These are phyloP conservation scores for Skeletonema menzelii DNA, from an alignment of 108 stramenopile species.

Conservation along the genomic window DNA sequence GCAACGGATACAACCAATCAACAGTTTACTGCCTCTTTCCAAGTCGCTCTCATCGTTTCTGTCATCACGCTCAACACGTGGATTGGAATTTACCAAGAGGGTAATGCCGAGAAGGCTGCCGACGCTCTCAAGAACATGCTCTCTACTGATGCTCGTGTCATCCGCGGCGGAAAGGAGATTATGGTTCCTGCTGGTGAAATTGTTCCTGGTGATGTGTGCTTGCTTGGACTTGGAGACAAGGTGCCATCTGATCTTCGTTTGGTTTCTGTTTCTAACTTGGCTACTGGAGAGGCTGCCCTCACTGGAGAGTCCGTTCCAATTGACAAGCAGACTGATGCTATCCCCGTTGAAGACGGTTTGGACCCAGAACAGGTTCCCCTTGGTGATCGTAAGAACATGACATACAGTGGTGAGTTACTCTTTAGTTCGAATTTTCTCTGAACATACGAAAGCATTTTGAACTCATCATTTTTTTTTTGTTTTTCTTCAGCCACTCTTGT, in stretches of 20 bases:
- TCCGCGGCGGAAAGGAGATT: slow-evolving; percentile 66
- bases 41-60: slow-evolving; percentile 64
- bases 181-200: slow-evolving; percentile 67
- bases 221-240: slow-evolving; percentile 75
- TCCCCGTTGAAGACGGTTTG: slow-evolving; percentile 20
- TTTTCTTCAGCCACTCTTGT: slow-evolving; percentile 77
- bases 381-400: slow-evolving; percentile 86
- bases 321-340: slow-evolving; percentile 73
- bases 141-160: slow-evolving; percentile 65
- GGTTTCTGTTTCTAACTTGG: slow-evolving; percentile 67
- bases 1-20: slow-evolving; percentile 20
- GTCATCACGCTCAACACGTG: slow-evolving; percentile 77
- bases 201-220: slow-evolving; percentile 80
- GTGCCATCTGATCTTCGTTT: slow-evolving; percentile 93
- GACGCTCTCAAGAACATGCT: slow-evolving; percentile 86
- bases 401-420: slow-evolving; percentile 51
- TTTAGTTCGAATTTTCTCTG: background rate
- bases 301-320: slow-evolving; percentile 93
- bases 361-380: slow-evolving; percentile 71
- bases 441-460: slow-evolving; percentile 42
- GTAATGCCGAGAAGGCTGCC: slow-evolving; percentile 77
- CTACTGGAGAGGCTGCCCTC: slow-evolving; percentile 84
- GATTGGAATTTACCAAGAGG: slow-evolving; percentile 86
- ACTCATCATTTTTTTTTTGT: background rate
- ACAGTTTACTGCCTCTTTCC: slow-evolving; percentile 55